Evolutionary conservation across 2,329 filamentous ascomycete genomes (phyloP).

Genomic region (Aspergillus ustus): DNA sequence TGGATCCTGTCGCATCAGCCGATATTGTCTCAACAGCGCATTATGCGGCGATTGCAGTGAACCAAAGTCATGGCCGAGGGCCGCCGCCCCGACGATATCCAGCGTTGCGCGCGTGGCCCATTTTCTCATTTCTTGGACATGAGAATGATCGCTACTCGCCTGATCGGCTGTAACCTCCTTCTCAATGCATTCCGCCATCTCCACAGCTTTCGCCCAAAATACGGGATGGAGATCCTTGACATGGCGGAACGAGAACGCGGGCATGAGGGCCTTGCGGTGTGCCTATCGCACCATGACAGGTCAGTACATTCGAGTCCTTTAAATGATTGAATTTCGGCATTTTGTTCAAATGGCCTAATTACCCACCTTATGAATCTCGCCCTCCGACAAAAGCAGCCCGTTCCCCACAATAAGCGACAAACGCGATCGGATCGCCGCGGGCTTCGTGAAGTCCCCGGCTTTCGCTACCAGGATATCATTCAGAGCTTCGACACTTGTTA

Average conservation of each 20-base stretch:
- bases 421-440: too few species aligned
- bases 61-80: background rate
- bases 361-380: too few species aligned
- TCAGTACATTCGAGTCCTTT: too few species aligned
- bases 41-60: background rate
- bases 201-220: slow-evolving; percentile 1
- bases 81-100: background rate
- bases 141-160: too few species aligned
- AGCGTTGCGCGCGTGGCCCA: background rate
- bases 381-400: too few species aligned
- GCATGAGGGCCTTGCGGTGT: background rate
- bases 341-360: too few species aligned
- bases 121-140: background rate
- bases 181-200: slow-evolving; percentile 1
- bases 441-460: too few species aligned
- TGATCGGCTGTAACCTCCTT: too few species aligned
- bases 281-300: slow-evolving; percentile 9
- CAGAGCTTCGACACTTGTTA: too few species aligned
- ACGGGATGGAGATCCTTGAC: background rate
- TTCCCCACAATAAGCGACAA: too few species aligned
- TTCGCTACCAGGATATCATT: too few species aligned
- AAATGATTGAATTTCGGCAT: too few species aligned
- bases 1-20: background rate
- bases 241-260: background rate
- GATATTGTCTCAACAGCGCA: background rate